These are phyloP conservation scores for Endocarpon pusillum DNA, from an alignment of 495 filamentous ascomycete genomes.

Conservation along the genomic window DNA sequence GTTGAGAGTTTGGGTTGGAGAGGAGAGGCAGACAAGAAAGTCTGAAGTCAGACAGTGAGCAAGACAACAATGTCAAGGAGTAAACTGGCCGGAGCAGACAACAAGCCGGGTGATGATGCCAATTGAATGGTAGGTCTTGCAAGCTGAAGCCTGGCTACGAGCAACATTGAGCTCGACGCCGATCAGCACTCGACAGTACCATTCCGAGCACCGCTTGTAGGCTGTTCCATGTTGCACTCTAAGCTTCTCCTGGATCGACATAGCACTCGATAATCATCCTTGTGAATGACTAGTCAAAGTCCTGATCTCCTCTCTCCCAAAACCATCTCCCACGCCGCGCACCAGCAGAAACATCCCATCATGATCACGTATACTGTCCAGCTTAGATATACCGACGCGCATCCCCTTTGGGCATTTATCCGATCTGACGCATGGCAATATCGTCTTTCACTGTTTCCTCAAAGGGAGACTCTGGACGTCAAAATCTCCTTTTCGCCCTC, in stretches of 20 bases:
- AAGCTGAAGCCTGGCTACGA: conserved; percentile 2
- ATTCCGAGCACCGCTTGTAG: conserved; percentile 23
- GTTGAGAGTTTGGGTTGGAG: conserved; percentile 18
- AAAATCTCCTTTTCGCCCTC: conserved; percentile 18
- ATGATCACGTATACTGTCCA: conserved; percentile 26
- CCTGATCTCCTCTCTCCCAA: conserved; percentile 20
- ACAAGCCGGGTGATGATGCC: conserved; percentile 23
- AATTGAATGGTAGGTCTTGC: conserved; percentile 15
- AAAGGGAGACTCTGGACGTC: conserved; percentile 22
- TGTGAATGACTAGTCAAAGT: conserved; percentile 19
- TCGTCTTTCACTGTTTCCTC: conserved; percentile 25
- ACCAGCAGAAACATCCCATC: conserved; percentile 20
- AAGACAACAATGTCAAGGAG: conserved; percentile 9
- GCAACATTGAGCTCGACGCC: conserved; percentile 13
- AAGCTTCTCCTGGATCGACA: conserved; percentile 13
- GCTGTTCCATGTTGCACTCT: conserved; percentile 11
- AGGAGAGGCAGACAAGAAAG: conserved; percentile 27
- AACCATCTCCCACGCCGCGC: conserved; percentile 8
- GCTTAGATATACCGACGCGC: conserved; percentile 31
- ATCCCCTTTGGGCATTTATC: conserved; percentile 15
- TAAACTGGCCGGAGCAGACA: conserved; percentile 16
- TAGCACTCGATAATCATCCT: conserved; percentile 17
- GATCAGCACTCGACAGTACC: conserved; percentile 20
- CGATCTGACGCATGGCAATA: conserved; percentile 23
- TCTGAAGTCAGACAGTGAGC: conserved; percentile 17